Conservation (phyloP, 2,329 filamentous ascomycete species). For the Ophiostoma pallidulum region DNA sequence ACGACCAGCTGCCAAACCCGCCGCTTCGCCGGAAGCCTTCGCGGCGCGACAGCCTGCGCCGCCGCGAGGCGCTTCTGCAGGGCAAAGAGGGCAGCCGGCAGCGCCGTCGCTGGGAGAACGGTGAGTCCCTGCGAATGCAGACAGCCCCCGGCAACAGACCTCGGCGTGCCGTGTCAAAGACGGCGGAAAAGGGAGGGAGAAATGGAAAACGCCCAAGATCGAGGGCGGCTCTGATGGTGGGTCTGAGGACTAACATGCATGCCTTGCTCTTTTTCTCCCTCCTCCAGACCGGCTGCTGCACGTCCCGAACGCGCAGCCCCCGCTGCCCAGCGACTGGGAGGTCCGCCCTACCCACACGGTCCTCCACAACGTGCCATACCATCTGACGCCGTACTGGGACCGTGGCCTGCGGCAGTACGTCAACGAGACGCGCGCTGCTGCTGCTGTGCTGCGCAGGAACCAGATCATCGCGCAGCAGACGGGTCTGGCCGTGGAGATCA, state of each 20-base stretch:
- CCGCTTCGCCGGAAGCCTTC: conserved; percentile 19
- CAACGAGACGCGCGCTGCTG: conserved; percentile 34
- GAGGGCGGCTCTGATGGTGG: too few species aligned
- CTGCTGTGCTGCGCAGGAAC: conserved; percentile 33
- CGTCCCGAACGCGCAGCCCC: conserved; percentile 80
- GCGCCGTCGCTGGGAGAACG: conserved; percentile 89
- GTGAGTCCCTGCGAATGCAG: conserved; percentile 33
- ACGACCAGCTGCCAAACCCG: too few species aligned
- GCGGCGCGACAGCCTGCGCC: conserved; percentile 44
- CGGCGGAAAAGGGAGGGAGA: too few species aligned
- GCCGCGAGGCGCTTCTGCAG: conserved; percentile 69
- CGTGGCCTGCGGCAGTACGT: conserved; percentile 40
- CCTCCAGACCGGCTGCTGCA: conserved; percentile 69
- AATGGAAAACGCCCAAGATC: too few species aligned
- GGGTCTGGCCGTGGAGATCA: conserved; percentile 22
- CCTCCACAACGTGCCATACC: conserved; percentile 68
- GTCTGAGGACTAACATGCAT: too few species aligned
- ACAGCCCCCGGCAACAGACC: too few species aligned
- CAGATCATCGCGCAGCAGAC: conserved; percentile 33
- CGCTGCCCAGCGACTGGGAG: conserved; percentile 72
- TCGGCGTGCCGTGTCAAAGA: too few species aligned
- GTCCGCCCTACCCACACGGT: conserved; percentile 72
- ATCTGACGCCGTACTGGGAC: conserved; percentile 81
- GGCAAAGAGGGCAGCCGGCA: conserved; percentile 86
- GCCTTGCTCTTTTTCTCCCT: not conserved